Evolutionary conservation across 495 filamentous ascomycete species (phyloP).

Genomic region (Cercophora newfieldiana): DNA sequence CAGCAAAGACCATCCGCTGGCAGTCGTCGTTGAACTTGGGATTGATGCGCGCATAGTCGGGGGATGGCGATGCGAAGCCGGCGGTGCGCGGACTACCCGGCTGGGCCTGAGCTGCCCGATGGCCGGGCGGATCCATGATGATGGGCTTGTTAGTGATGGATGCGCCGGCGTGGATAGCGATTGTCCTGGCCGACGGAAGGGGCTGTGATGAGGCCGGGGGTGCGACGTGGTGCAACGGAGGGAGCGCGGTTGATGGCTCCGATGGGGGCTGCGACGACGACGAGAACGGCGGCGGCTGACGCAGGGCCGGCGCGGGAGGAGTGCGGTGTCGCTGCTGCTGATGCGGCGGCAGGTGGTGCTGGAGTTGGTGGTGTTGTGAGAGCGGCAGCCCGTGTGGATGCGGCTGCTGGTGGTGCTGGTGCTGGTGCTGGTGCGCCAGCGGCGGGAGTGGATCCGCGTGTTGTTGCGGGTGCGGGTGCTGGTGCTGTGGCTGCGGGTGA

Average conservation of each 20-base stretch:
- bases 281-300: slow-evolving; percentile 4
- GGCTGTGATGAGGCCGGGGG: slow-evolving; percentile 13
- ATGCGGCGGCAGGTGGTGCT: slow-evolving; percentile 15
- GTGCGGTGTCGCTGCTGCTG: slow-evolving; percentile 15
- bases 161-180: background rate
- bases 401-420: background rate
- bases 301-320: slow-evolving; percentile 11
- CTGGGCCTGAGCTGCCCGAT: slow-evolving; percentile 23
- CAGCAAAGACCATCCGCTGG: slow-evolving; percentile 42
- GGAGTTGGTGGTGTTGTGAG: slow-evolving; percentile 16
- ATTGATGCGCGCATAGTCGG: slow-evolving; percentile 37
- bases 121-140: slow-evolving; percentile 45
- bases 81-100: slow-evolving; percentile 4
- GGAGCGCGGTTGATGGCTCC: slow-evolving; percentile 11
- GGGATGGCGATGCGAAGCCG: slow-evolving; percentile 44
- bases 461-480: slow-evolving; percentile 5
- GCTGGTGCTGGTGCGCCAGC: slow-evolving; percentile 3
- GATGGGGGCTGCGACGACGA: slow-evolving; percentile 1
- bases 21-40: slow-evolving; percentile 44
- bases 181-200: background rate
- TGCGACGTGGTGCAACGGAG: slow-evolving; percentile 7
- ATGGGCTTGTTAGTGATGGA: slow-evolving; percentile 31
- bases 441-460: background rate
- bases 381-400: slow-evolving; percentile 18
- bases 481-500: background rate